Percentiles rank a stretch among this genome's conserved stretches.
These are phyloP conservation scores for Penicillium vulpinum DNA, from an alignment of 2,329 filamentous ascomycete species.

Conservation along the genomic window DNA sequence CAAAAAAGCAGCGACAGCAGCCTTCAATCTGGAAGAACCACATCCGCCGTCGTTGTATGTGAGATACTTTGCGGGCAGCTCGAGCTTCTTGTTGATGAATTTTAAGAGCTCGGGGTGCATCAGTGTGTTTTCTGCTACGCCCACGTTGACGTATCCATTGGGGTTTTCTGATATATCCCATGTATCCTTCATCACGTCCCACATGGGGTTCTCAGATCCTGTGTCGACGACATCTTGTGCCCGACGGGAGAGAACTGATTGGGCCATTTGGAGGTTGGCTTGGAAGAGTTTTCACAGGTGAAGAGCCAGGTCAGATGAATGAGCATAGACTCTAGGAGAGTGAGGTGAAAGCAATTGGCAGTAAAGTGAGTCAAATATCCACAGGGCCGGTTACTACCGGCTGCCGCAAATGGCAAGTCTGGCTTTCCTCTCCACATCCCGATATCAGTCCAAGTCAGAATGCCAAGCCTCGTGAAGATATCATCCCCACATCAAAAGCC, in stretches of 20 bases:
- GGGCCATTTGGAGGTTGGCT: neutral
- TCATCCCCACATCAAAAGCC: neutral
- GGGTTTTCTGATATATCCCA: slow-evolving; percentile 43
- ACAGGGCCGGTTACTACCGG: neutral
- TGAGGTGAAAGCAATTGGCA: neutral
- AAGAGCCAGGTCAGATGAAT: neutral
- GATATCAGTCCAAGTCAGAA: too few relatives aligned
- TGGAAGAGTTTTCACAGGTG: neutral
- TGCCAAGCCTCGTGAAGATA: neutral
- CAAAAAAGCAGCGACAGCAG: slow-evolving; percentile 35
- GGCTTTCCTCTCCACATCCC: neutral
- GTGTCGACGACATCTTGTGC: slow-evolving; percentile 15
- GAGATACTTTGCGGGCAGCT: slow-evolving; percentile 33
- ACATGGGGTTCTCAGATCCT: slow-evolving; percentile 32
- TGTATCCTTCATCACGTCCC: slow-evolving; percentile 49
- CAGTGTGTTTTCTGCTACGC: slow-evolving; percentile 55
- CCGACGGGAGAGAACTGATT: slow-evolving; percentile 12
- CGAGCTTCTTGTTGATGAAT: slow-evolving; percentile 44
- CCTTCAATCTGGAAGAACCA: slow-evolving; percentile 29
- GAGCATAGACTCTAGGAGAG: too few relatives aligned
- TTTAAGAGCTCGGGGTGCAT: slow-evolving; percentile 51
- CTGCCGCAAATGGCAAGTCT: neutral
- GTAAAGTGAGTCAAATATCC: neutral
- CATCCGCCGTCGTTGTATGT: slow-evolving; percentile 42
- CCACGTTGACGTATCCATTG: slow-evolving; percentile 52